These are phyloP conservation scores for Kwoniella newhampshirensis DNA, from an alignment of 768 basidiomycete genomes.

Conservation along the genomic window DNA sequence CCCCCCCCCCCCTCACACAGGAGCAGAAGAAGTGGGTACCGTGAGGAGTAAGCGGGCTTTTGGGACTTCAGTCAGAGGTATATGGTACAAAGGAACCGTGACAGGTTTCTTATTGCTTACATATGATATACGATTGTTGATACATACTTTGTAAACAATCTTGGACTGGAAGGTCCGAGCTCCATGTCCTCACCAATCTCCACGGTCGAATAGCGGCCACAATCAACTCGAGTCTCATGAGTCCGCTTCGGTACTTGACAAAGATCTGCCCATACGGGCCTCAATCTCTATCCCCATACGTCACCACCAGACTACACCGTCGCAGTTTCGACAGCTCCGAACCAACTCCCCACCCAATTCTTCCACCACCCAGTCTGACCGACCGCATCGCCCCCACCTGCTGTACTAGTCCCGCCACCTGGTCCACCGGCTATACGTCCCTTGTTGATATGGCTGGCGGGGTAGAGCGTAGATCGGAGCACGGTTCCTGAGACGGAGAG, in stretches of 20 bases:
- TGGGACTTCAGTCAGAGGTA: too few relatives aligned
- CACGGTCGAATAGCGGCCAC: too few relatives aligned
- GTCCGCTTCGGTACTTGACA: too few relatives aligned
- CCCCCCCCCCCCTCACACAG: conserved; percentile 16
- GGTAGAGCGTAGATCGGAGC: conserved; percentile 41
- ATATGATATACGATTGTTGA: background rate
- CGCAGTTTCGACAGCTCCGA: conserved; percentile 47
- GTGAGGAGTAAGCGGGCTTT: background rate
- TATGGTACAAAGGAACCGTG: background rate
- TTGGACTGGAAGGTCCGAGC: too few relatives aligned
- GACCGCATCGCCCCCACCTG: conserved; percentile 41
- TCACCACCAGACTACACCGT: conserved; percentile 18
- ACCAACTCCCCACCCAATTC: conserved; percentile 47
- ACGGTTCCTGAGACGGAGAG: conserved; percentile 31
- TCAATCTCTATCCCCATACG: too few relatives aligned
- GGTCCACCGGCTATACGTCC: conserved; percentile 45
- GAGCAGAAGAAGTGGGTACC: conserved; percentile 6
- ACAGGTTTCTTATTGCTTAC: background rate
- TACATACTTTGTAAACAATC: background rate
- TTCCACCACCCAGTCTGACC: conserved; percentile 48
- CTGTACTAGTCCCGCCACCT: conserved; percentile 20
- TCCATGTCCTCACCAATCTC: too few relatives aligned
- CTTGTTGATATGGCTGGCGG: conserved; percentile 33
- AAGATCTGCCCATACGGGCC: background rate
- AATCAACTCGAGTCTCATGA: too few relatives aligned